A percentile compares a stretch with the other conserved stretches of the same genome.
phyloP scores from a whole-genome alignment of 139 green algal species.

The Dunaliella sp. region DNA sequence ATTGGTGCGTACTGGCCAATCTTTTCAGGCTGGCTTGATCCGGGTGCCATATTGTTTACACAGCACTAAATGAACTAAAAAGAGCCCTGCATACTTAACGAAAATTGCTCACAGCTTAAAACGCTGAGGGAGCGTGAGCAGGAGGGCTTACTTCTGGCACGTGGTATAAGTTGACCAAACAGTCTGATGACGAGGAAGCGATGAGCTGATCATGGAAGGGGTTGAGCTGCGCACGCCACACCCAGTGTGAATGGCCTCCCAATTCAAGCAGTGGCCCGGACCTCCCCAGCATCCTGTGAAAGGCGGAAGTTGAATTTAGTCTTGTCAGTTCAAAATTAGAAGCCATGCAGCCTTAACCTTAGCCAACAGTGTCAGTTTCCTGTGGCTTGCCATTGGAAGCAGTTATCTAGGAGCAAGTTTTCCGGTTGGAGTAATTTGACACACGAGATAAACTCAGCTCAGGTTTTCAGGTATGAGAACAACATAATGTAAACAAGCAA shows the following conservation, averaged over 20 bases:
- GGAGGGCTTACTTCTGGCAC: slow-evolving; percentile 35
- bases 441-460: no score
- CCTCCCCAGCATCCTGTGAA: slow-evolving; percentile 34
- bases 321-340: no score
- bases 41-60: background rate
- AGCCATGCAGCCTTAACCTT: no score
- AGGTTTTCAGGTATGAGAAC: no score
- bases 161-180: slow-evolving; percentile 61
- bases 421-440: no score
- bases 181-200: slow-evolving; percentile 67
- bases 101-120: background rate
- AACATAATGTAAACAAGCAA: no score
- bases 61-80: background rate
- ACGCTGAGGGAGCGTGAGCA: background rate
- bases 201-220: slow-evolving; percentile 70
- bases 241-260: slow-evolving; percentile 76
- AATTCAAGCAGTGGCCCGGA: slow-evolving; percentile 62
- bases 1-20: no score
- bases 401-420: no score
- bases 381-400: no score
- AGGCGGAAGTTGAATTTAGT: no score
- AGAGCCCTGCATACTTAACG: background rate
- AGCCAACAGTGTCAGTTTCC: no score
- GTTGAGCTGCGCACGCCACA: slow-evolving; percentile 74
- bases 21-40: no score